Base-by-base conservation (phyloP, 176 grass and related monocot genomes). In the Avena eriantha region DNA sequence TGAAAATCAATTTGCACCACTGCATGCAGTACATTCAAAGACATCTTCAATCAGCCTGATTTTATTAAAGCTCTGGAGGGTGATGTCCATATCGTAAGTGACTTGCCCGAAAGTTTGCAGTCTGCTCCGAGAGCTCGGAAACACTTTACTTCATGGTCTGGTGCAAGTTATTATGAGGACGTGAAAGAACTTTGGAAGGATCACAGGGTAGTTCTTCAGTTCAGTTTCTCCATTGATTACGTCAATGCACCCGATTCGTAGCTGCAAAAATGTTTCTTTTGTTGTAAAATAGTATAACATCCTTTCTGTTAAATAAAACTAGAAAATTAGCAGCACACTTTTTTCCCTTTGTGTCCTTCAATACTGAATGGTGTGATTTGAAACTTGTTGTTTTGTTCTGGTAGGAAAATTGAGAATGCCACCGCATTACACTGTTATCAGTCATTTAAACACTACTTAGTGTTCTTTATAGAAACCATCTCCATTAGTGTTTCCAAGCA, bases 81-180 rank as follows among this genome's bases (percentile, higher is more conserved):
- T 79, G 96, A 98, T 94, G 83, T 96, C 66, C 50, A 60, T 76
- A 90, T 96, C 50, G 79, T 91, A 45, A 87, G 9, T 68, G 93
- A 96, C 83, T 88, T 98, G 63, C 93, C 96, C 16, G 87, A 78
- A 80, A 88, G 87, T 73, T 69, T 98, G 82, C 92, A 94, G 65
- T 93, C 93, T 79, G 88, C 80, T 79, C 90, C 92, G 56, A 93
- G 93, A 78, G 88, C 88, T 78, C 93, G 93, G 14, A 96, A 98
- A 54, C 93, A 98, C 77, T 96, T 98, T 72, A 98, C 93, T 84
- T 98, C 92, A 45, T 98, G 96, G 96, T 92, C 92, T 64, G 60
- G 93, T 93, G 82, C 80, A 58, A 90, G 80, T 80, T 98, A 98
- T 81, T 98, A 98, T 41, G 78, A 98, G 51, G 92, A 93, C 73